Base-by-base conservation (phyloP, 2,329 filamentous ascomycete genomes). In the Cladorrhinum sp. region DNA sequence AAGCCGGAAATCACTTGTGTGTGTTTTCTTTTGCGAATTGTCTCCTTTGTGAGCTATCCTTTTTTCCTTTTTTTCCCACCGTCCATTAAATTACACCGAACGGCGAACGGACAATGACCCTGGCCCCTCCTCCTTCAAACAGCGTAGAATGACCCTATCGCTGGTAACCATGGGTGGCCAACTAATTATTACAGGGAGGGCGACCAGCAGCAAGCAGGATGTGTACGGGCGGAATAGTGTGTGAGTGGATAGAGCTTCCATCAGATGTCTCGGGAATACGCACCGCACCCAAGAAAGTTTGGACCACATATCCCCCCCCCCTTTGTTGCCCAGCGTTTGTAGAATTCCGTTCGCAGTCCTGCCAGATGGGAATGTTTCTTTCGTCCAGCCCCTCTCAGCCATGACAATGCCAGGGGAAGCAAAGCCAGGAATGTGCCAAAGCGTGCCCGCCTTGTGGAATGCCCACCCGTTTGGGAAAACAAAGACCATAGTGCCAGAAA, bases 241-340 rank as follows among this genome's bases (percentile, higher is more conserved):
- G 55, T 56, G 26, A 28, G 51, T 51, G 48, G 52, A 28, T 26
- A 33, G 24, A 51, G 28, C 18, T 46, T 56, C 20, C 49, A 39
- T 57, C 46, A 60, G 53, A 65, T 76, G 75, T 77, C 73, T 77
- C 75, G 75, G 76, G 74, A 76, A 71, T 75, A 30, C 24, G 73
- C 71, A 73, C 74, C 72, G 72, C 53, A 50, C 57, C 60, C 46
- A 65, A 60, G 61, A 62, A 66, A 62, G 63, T 63, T 61, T 4
- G 64, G 9, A 54, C 54, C 54, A 62, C 18, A 62, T 64, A 49
- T 54, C 55, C 58, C 61, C 62, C 55, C 63, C 62, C 66, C 69
- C 68, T 71, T 72, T 69, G 65, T 70, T 58, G 33, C 26, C 46
- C 66, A 59, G 68, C 70, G 70, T 72, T 72, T 71, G 70, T 69